A percentile compares a stretch with the other conserved stretches of the same genome.
These are phyloP conservation scores for Nigrospora sphaerica DNA, from an alignment of 2,329 filamentous ascomycete species.

Conservation along the genomic window DNA sequence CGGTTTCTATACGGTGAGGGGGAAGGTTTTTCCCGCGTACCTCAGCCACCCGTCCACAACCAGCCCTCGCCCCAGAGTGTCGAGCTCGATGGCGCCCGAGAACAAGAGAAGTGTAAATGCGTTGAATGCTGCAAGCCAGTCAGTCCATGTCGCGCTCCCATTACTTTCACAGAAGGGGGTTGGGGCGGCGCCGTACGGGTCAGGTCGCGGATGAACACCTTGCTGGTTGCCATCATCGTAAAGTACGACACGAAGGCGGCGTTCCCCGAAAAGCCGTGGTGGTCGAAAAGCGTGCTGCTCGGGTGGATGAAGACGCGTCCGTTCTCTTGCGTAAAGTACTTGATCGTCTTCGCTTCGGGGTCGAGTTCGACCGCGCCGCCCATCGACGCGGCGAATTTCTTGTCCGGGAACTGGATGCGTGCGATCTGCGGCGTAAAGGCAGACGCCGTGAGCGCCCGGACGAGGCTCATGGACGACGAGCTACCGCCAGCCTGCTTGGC, in stretches of 20 bases:
- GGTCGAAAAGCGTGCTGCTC: conserved; percentile 76
- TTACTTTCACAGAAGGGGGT: background rate
- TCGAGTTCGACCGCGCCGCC: conserved; percentile 89
- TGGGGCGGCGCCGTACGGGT: conserved; percentile 57
- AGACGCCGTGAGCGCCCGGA: conserved; percentile 65
- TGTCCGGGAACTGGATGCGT: conserved; percentile 87
- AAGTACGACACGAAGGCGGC: conserved; percentile 84
- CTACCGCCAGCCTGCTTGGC: background rate
- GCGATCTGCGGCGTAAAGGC: conserved; percentile 82
- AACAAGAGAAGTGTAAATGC: conserved; percentile 85
- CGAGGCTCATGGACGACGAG: conserved; percentile 36
- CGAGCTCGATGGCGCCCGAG: conserved; percentile 74
- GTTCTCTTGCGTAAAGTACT: conserved; percentile 82
- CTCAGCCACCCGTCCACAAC: conserved; percentile 87
- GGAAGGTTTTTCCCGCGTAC: conserved; percentile 10
- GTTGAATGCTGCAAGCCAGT: conserved; percentile 62
- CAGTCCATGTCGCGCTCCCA: background rate
- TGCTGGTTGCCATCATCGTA: conserved; percentile 82
- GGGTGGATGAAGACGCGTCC: conserved; percentile 91
- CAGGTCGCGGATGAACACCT: conserved; percentile 84
- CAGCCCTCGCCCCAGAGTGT: conserved; percentile 79
- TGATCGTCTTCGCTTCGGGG: conserved; percentile 85
- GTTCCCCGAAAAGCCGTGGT: conserved; percentile 67
- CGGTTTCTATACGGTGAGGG: background rate
- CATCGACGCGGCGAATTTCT: conserved; percentile 84